Evolutionary conservation across 768 basidiomycete genomes (phyloP).

Genomic region (Ramaria sp.): DNA sequence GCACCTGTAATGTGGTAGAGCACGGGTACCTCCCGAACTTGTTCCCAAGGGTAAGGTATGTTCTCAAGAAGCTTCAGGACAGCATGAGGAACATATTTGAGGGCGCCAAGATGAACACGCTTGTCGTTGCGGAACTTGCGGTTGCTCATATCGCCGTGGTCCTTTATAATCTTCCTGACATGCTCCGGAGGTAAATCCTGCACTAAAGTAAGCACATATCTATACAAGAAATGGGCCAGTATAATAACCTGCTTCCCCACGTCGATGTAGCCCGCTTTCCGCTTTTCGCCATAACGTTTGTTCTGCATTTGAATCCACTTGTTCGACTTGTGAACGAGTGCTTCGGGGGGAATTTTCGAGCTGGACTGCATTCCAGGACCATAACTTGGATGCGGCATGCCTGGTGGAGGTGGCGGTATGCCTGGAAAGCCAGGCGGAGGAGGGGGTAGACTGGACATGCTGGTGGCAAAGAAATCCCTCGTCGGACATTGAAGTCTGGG

Average conservation of each 20-base stretch:
- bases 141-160: constrained; percentile 99
- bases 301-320: constrained; percentile 95
- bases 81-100: constrained; percentile 98
- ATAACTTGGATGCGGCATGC: constrained; percentile 14
- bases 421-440: constrained; percentile 19
- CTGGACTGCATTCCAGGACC: not conserved
- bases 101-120: constrained; percentile 94
- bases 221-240: not conserved
- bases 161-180: constrained; percentile 98
- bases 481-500: constrained; percentile 4
- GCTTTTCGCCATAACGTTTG: constrained; percentile 85
- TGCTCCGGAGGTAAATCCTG: constrained; percentile 96
- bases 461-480: not conserved
- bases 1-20: constrained; percentile 99
- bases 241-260: constrained; percentile 80
- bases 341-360: constrained; percentile 44
- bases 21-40: constrained; percentile 97
- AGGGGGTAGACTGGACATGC: constrained; percentile 14
- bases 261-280: constrained; percentile 81
- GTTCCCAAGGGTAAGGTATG: constrained; percentile 96
- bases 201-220: constrained; percentile 14
- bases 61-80: constrained; percentile 99
- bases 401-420: constrained; percentile 23
- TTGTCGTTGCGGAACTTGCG: constrained; percentile 99
- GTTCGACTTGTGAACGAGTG: constrained; percentile 83